These are phyloP conservation scores for Podospora appendiculata DNA, from an alignment of 495 filamentous ascomycete genomes.

Conservation along the genomic window DNA sequence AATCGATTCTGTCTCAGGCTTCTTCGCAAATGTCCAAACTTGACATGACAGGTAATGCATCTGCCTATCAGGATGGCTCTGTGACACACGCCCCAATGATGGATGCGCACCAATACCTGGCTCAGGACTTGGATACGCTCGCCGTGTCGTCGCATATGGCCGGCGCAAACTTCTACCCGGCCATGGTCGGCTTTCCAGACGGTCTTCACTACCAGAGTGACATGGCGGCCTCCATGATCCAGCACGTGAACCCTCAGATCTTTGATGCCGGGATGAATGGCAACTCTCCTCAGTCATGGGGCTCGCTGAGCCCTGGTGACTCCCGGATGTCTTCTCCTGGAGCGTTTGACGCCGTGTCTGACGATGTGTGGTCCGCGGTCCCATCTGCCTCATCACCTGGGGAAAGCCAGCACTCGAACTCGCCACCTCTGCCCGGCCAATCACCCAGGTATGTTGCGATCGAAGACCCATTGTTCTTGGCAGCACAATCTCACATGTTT, in stretches of 20 bases:
- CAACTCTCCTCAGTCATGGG: constrained; percentile 40
- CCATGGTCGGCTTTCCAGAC: constrained; percentile 30
- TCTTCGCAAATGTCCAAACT: constrained; percentile 38
- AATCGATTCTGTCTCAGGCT: constrained; percentile 35
- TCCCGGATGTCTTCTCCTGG: constrained; percentile 42
- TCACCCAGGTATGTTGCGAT: constrained; percentile 41
- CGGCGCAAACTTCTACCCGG: constrained; percentile 29
- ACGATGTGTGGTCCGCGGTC: constrained; percentile 38
- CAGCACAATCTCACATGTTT: constrained; percentile 16
- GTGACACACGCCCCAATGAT: constrained; percentile 29
- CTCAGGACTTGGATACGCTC: constrained; percentile 38
- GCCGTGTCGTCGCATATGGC: constrained; percentile 30
- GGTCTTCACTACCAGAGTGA: constrained; percentile 34
- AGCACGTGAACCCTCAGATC: constrained; percentile 40
- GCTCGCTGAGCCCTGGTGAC: constrained; percentile 40
- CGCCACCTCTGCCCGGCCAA: constrained; percentile 36
- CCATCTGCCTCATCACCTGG: constrained; percentile 33
- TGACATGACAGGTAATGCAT: constrained; percentile 41
- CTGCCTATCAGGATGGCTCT: constrained; percentile 24
- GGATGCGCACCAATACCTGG: constrained; percentile 36
- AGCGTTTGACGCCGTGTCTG: constrained; percentile 32
- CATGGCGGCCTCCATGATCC: constrained; percentile 28
- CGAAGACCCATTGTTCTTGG: constrained; percentile 2
- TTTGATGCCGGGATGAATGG: constrained; percentile 34
- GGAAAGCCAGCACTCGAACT: constrained; percentile 37